Percentiles rank a stretch among this genome's conserved stretches.
Conservation (phyloP, 1,139 yeast genomes). For the Protomyces macrosporus region DNA sequence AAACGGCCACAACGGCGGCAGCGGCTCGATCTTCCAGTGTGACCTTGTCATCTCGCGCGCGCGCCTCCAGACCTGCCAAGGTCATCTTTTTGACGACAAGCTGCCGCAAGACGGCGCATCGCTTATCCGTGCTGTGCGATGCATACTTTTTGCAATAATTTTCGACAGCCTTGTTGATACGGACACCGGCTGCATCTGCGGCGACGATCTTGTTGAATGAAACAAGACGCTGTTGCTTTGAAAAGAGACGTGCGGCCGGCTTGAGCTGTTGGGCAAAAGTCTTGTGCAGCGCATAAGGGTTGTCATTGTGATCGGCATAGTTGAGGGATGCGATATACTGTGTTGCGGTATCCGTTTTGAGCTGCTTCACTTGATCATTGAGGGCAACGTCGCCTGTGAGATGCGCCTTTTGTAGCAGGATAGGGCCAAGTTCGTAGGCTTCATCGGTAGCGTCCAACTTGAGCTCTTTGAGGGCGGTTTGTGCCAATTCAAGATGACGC, state of each 20-base stretch:
- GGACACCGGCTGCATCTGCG: constrained; percentile 5
- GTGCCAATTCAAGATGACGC: background rate
- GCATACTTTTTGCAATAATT: background rate
- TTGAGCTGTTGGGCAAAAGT: background rate
- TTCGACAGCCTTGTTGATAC: constrained; percentile 1
- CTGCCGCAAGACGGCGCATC: constrained; percentile 6
- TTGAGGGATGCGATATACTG: constrained; percentile 7
- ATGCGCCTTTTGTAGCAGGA: constrained; percentile 14
- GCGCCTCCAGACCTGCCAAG: background rate
- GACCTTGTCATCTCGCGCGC: background rate
- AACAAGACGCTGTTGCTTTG: constrained; percentile 4
- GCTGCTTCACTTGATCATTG: background rate
- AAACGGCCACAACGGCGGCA: background rate
- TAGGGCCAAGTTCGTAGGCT: constrained; percentile 16
- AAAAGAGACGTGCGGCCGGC: constrained; percentile 16
- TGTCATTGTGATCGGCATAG: background rate
- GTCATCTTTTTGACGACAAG: background rate
- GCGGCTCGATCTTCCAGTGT: background rate
- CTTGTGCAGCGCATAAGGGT: constrained; percentile 11
- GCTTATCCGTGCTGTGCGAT: background rate
- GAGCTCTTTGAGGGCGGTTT: background rate
- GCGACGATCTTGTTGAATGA: constrained; percentile 13
- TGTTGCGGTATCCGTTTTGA: constrained; percentile 9
- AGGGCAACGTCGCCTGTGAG: background rate
- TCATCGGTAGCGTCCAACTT: constrained; percentile 5